A percentile compares a stretch with the other conserved stretches of the same genome.
These are phyloP conservation scores for Fusarium lyarnte DNA, from an alignment of 2,329 filamentous ascomycete genomes.

Conservation along the genomic window DNA sequence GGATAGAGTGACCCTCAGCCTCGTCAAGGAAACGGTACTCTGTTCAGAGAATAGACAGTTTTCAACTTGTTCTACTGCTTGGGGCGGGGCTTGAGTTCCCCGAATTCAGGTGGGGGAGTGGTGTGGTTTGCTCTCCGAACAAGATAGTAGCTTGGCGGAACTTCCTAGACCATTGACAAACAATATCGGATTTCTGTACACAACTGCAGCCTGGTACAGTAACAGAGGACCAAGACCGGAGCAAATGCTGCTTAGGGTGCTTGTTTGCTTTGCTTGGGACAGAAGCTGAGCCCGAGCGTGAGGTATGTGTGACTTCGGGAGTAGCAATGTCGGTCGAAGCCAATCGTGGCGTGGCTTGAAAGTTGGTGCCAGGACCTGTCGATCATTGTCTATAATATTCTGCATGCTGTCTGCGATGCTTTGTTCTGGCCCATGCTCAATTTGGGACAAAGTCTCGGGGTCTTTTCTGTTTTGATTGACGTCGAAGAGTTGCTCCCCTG, in stretches of 20 bases:
- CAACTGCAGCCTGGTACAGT: neutral
- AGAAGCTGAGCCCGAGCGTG: slow-evolving; percentile 5
- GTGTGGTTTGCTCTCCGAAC: neutral
- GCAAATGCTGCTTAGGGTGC: slow-evolving; percentile 7
- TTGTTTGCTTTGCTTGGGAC: neutral
- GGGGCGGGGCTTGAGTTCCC: slow-evolving; percentile 35
- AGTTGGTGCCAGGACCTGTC: slow-evolving; percentile 9
- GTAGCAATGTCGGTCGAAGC: slow-evolving; percentile 17
- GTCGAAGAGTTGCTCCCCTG: neutral
- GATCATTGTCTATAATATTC: slow-evolving; percentile 2
- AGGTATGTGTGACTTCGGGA: slow-evolving; percentile 35
- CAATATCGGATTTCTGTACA: slow-evolving; percentile 2
- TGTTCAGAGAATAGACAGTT: neutral
- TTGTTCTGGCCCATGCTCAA: neutral
- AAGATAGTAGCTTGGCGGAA: slow-evolving; percentile 9
- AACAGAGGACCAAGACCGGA: slow-evolving; percentile 18
- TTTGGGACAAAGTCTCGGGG: neutral
- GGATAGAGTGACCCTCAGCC: neutral
- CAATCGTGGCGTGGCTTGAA: slow-evolving; percentile 7
- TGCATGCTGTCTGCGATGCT: neutral
- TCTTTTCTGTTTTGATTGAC: neutral
- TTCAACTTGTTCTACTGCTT: slow-evolving; percentile 20
- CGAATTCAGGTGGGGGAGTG: slow-evolving; percentile 10
- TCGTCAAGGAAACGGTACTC: neutral
- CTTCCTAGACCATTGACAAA: neutral